Evolutionary conservation across 441 rosid genomes (phyloP).

Genomic region (Gossypium lobatum): DNA sequence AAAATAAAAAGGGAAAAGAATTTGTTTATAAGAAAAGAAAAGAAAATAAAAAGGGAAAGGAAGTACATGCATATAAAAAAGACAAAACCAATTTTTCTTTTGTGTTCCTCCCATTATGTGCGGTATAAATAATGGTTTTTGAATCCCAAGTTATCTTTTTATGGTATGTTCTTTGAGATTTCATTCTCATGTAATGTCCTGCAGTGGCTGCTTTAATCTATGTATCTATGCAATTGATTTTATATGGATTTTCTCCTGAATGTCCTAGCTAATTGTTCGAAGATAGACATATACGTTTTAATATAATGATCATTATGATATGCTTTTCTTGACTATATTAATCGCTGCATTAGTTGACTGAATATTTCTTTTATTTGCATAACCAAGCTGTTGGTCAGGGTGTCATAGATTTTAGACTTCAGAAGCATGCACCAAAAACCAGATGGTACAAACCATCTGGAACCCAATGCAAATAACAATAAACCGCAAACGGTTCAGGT

Average conservation of each 20-base stretch:
- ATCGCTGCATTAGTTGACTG: background rate
- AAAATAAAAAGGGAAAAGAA: background rate
- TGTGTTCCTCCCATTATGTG: background rate
- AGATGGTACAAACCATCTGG: conserved; percentile 14
- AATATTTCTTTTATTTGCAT: background rate
- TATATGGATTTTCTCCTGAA: background rate
- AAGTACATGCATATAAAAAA: background rate
- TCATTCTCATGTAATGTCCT: background rate
- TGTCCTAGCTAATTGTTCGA: background rate
- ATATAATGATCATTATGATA: background rate
- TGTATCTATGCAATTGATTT: background rate
- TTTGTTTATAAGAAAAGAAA: background rate
- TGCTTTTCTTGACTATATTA: background rate
- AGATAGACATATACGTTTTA: background rate
- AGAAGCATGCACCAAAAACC: conserved; percentile 22
- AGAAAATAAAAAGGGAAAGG: background rate
- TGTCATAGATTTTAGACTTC: background rate
- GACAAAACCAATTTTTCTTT: background rate
- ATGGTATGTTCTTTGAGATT: background rate
- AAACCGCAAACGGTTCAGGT: conserved; percentile 7
- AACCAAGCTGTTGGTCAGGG: background rate
- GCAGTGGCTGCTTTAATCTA: background rate
- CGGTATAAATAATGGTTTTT: background rate
- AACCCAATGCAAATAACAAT: conserved; percentile 13
- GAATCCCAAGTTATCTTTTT: background rate